These are phyloP conservation scores for Schwanniomyces vanrijiae DNA, from an alignment of 805 yeast genomes.

Conservation along the genomic window DNA sequence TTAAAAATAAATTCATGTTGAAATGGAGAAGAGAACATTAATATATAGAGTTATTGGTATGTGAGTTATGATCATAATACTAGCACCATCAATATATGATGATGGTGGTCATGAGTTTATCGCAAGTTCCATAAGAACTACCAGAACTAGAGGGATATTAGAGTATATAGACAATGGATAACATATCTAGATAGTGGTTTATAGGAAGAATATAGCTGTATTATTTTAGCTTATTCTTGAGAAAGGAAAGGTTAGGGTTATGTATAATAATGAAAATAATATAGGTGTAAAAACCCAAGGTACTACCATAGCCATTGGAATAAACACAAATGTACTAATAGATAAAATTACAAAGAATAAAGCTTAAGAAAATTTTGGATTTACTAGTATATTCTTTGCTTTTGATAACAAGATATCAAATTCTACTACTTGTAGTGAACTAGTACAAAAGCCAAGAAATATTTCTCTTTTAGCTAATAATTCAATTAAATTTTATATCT, in stretches of 20 bases:
- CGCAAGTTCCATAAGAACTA: slow-evolving; percentile 17
- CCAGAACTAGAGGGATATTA: slow-evolving; percentile 29
- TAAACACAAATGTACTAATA: slow-evolving; percentile 11
- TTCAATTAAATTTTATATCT: not conserved
- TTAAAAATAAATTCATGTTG: slow-evolving; percentile 4
- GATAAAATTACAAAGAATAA: slow-evolving; percentile 13
- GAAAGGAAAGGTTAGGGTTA: slow-evolving; percentile 7
- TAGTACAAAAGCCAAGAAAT: slow-evolving; percentile 24
- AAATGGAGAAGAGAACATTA: slow-evolving; percentile 12
- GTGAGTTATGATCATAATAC: slow-evolving; percentile 19
- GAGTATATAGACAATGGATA: slow-evolving; percentile 35
- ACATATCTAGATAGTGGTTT: slow-evolving; percentile 31
- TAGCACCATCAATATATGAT: slow-evolving; percentile 36
- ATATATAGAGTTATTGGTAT: slow-evolving; percentile 23
- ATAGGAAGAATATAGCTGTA: slow-evolving; percentile 31
- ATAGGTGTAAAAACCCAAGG: slow-evolving; percentile 13
- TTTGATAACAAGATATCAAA: slow-evolving; percentile 8
- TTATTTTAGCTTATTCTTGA: slow-evolving; percentile 15
- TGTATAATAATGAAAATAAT: slow-evolving; percentile 14
- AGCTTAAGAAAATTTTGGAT: slow-evolving; percentile 4
- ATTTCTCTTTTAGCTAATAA: slow-evolving; percentile 20
- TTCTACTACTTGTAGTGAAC: slow-evolving; percentile 15
- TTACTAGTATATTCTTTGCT: slow-evolving; percentile 11
- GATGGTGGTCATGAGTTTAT: slow-evolving; percentile 25
- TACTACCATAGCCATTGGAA: slow-evolving; percentile 24